These are phyloP conservation scores for Eimeria maxima DNA, from an alignment of 169 alveolate species.

Conservation along the genomic window DNA sequence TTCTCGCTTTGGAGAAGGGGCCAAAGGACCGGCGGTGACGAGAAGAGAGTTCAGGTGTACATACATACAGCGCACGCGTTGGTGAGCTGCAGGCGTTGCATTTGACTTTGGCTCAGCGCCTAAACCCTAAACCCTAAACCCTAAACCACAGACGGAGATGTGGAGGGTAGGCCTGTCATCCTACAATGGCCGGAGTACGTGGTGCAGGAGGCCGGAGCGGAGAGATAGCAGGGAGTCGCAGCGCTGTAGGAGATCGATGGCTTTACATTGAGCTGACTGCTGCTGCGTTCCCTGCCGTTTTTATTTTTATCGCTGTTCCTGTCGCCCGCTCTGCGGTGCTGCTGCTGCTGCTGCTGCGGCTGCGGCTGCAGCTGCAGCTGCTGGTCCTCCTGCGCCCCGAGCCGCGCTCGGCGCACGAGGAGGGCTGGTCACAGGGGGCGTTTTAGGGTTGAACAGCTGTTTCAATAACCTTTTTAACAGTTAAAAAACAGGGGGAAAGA, in stretches of 20 bases:
- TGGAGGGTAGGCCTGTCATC: not conserved
- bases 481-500: not conserved
- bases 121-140: slow-evolving; percentile 11
- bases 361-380: slow-evolving; percentile 10
- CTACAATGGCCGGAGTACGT: not conserved
- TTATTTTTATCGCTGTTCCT: not conserved
- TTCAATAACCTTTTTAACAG: not conserved
- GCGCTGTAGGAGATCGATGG: not conserved
- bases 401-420: not conserved
- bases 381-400: slow-evolving; percentile 6
- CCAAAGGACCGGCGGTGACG: not conserved
- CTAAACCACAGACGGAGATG: not conserved
- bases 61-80: not conserved
- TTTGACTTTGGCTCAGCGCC: not conserved
- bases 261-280: not conserved
- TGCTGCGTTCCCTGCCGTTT: not conserved
- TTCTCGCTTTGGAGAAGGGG: not conserved
- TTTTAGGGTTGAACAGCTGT: not conserved
- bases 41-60: not conserved
- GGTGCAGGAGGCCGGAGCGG: not conserved
- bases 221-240: not conserved
- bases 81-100: not conserved
- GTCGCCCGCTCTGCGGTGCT: not conserved
- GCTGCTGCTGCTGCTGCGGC: not conserved
- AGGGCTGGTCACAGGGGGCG: slow-evolving; percentile 19